A percentile compares a stretch with the other conserved stretches of the same genome.
Evolutionary conservation across 169 alveolate species (phyloP).

Genomic region (Cryptosporidium tyzzeri): DNA sequence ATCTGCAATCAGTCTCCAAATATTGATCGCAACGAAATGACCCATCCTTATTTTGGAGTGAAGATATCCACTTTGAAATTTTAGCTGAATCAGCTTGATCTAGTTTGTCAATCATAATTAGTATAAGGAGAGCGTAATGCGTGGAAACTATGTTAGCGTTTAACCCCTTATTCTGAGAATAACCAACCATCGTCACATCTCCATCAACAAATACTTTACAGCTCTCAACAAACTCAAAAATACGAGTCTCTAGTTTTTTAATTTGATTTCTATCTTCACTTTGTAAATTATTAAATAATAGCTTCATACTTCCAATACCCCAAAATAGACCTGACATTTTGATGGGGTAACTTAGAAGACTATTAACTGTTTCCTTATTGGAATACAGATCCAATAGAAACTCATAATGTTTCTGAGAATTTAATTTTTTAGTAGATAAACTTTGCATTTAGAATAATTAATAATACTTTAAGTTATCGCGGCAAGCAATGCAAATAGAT

Average conservation of each 20-base stretch:
- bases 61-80: conserved; percentile 86
- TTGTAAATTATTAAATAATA: background rate
- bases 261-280: background rate
- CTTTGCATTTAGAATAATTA: background rate
- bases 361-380: background rate
- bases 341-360: conserved; percentile 11
- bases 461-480: background rate
- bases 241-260: background rate
- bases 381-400: conserved; percentile 25
- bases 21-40: conserved; percentile 92
- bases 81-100: conserved; percentile 83
- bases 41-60: conserved; percentile 93
- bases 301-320: conserved; percentile 63
- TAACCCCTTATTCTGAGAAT: conserved; percentile 81
- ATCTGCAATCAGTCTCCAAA: conserved; percentile 95
- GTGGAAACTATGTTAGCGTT: conserved; percentile 88
- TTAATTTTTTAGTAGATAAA: background rate
- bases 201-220: conserved; percentile 38
- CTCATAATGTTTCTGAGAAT: conserved; percentile 12
- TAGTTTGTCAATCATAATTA: conserved; percentile 83
- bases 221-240: conserved; percentile 42
- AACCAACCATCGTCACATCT: conserved; percentile 60
- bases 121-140: conserved; percentile 89
- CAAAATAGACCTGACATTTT: conserved; percentile 50
- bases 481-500: background rate